A percentile compares a stretch with the other conserved stretches of the same genome.
Evolutionary conservation across 1,284 basidiomycete species (phyloP).

Genomic region (Heterobasidion irregulare): DNA sequence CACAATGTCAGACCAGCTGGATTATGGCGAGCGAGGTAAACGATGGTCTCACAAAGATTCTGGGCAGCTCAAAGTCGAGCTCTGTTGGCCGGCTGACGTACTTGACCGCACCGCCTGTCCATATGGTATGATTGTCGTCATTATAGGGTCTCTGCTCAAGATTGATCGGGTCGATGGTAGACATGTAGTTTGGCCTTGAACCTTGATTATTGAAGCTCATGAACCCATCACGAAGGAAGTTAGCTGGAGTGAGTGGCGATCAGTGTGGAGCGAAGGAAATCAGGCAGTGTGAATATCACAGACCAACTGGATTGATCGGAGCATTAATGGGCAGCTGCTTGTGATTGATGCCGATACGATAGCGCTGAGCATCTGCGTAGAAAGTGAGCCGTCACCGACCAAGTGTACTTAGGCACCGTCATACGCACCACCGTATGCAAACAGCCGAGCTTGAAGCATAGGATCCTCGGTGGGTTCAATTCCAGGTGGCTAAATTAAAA

Average conservation of each 20-base stretch:
- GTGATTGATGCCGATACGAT: not conserved
- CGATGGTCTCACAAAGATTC: not conserved
- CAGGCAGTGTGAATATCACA: not conserved
- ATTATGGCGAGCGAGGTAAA: not conserved
- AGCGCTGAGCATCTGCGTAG: not conserved
- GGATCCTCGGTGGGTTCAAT: not conserved
- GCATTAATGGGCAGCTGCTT: not conserved
- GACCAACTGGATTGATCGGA: not conserved
- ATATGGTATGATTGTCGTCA: not conserved
- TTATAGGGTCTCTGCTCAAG: not conserved
- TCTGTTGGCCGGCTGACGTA: not conserved
- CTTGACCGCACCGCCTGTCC: not conserved
- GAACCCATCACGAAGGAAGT: not conserved
- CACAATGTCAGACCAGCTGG: not conserved
- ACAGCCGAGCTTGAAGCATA: not conserved
- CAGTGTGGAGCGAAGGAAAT: not conserved
- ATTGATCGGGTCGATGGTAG: not conserved
- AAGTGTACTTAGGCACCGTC: not conserved
- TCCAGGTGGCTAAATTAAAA: not conserved
- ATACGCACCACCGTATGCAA: not conserved
- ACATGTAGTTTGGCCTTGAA: not conserved
- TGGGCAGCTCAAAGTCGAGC: not conserved
- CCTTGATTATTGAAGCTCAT: not conserved
- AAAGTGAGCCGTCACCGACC: not conserved
- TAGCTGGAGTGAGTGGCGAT: not conserved